Evolutionary conservation across 2,329 filamentous ascomycete genomes (phyloP), one percentile per base, ranked within the genome.

Genomic region (Cladobotryum protrusum): DNA sequence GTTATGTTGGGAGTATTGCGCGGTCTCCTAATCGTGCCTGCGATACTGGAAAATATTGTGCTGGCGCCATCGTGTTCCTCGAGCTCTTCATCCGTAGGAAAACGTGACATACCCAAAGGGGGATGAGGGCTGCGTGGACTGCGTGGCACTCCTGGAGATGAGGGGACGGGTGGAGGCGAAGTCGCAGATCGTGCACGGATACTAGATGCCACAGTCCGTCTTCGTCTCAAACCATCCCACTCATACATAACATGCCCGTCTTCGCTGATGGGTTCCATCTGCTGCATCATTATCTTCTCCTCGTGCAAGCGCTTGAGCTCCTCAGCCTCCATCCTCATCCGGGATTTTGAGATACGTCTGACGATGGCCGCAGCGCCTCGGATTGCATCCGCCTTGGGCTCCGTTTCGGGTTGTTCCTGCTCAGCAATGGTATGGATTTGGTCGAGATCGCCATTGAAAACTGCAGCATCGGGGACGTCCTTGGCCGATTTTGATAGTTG

Each of bases 401-500:
- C 93, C 13, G 87, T 86, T 67, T 99, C 93, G n/a, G 91, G 87
- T 65, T 97, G 90, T 65, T 95, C 89, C 63, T 96, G 89, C 61
- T 96, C 89, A 43, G 89, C 92, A 54, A 97, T 93, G 29, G 92
- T 95, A 32, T 93, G 88, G 48, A 97, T 87, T 74, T 99, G 92
- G 61, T 97, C 87, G 46, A 99, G 78, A 62, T 97, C 90, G 41
- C 92, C 93, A 49, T 84, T 83, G 74, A 99, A 96, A 36, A 99
- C 84, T 32, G 91, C 90, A 0, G 89, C 78, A 64, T 97, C 93
- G 6, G 93, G 93, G 0, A 99, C 92, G 62, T 99, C 92, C 65
- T 97, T 99, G 59, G 93, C 89, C 0, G 92, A 96, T 66, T 97
- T 97, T 47, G 93, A 96, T n/a, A 99, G 80, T 64, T 99, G 93